Evolutionary conservation across 1,139 yeast genomes (phyloP).

Genomic region (Saccharomyces hybrid): DNA sequence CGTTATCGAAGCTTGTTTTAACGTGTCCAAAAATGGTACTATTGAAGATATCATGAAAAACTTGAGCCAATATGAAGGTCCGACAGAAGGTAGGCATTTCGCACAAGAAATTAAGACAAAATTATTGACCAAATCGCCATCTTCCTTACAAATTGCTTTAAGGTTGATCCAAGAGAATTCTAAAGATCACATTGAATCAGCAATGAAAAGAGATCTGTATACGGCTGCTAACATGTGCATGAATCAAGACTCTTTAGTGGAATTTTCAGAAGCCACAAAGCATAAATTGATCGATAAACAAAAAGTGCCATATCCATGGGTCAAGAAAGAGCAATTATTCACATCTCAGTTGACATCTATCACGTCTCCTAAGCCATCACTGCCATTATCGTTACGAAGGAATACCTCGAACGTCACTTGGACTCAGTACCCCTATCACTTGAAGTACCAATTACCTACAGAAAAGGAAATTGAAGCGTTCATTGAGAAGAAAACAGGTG

Average conservation of each 20-base stretch:
- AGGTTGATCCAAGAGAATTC: constrained; percentile 62
- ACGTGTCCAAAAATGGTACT: constrained; percentile 38
- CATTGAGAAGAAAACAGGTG: constrained; percentile 43
- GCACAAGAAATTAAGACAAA: constrained; percentile 54
- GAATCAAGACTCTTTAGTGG: constrained; percentile 54
- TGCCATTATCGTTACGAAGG: constrained; percentile 20
- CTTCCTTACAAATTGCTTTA: constrained; percentile 70
- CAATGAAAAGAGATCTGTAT: constrained; percentile 65
- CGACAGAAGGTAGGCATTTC: constrained; percentile 49
- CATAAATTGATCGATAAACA: constrained; percentile 55
- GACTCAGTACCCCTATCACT: constrained; percentile 47
- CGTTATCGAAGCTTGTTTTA: constrained; percentile 63
- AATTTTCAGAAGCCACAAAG: constrained; percentile 46
- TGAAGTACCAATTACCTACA: constrained; percentile 69
- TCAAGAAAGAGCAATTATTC: constrained; percentile 19
- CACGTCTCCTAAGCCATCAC: constrained; percentile 24
- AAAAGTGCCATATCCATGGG: constrained; percentile 43
- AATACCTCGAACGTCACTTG: constrained; percentile 23
- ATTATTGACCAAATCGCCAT: constrained; percentile 53
- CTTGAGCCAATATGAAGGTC: constrained; percentile 37
- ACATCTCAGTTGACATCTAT: constrained; percentile 27
- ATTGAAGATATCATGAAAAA: constrained; percentile 57
- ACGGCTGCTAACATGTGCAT: constrained; percentile 71
- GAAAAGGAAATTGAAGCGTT: constrained; percentile 42
- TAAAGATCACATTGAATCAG: constrained; percentile 51